Evolutionary conservation across 177 flowering plant species (phyloP).

Genomic region (Telopea speciosissima): DNA sequence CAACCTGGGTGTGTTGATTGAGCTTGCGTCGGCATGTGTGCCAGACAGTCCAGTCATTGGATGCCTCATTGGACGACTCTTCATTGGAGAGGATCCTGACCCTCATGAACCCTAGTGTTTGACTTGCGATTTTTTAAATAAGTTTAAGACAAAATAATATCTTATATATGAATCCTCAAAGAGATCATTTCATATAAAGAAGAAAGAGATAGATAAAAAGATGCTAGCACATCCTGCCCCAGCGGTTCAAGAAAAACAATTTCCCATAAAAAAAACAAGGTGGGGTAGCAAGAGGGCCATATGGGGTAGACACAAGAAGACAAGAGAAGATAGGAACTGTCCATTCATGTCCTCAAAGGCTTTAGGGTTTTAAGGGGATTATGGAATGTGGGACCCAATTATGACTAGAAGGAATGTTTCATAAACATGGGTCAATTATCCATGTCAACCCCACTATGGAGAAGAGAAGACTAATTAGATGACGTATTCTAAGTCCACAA

Average conservation of each 20-base stretch:
- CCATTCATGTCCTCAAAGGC: not conserved
- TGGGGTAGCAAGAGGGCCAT: not conserved
- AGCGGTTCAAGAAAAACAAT: too few species aligned
- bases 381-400: not conserved
- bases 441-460: not conserved
- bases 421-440: not conserved
- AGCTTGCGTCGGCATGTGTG: too few species aligned
- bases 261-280: not conserved
- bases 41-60: too few species aligned
- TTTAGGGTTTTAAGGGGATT: not conserved
- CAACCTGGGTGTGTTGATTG: too few species aligned
- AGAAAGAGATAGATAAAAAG: not conserved
- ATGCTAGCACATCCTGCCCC: not conserved
- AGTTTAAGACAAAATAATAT: too few species aligned
- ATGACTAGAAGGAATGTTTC: not conserved
- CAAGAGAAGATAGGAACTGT: not conserved
- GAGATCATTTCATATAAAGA: not conserved
- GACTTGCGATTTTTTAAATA: too few species aligned
- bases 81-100: too few species aligned
- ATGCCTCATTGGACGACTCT: too few species aligned
- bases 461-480: not conserved
- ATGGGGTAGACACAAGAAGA: not conserved
- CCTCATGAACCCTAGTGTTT: too few species aligned
- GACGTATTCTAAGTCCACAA: conserved; percentile 5
- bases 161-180: too few species aligned